Conservation (phyloP, 768 basidiomycete genomes). For the Mycena alexandri region DNA sequence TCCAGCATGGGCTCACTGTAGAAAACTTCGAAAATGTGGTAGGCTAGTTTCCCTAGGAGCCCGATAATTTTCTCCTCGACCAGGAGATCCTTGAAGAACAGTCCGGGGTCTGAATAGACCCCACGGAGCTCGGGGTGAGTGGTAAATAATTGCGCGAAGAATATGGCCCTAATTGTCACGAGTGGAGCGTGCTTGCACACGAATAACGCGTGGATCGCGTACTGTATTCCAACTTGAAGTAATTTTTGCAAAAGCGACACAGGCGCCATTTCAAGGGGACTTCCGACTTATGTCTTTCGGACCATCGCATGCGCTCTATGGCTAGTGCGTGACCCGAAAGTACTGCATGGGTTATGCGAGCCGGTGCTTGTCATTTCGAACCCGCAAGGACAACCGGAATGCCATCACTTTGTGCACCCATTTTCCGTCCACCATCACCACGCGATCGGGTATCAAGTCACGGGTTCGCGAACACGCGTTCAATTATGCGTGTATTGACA, state of each 20-base stretch:
- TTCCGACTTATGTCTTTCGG: not conserved
- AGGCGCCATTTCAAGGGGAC: constrained; percentile 1
- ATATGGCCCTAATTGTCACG: no score
- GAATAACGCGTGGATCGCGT: not conserved
- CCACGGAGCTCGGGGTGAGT: no score
- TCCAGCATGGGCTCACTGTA: constrained; percentile 15
- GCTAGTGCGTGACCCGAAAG: no score
- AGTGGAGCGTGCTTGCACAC: no score
- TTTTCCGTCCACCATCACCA: not conserved
- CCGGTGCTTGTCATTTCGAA: no score
- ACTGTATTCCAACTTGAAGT: no score
- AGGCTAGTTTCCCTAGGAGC: constrained; percentile 7
- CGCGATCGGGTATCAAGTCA: not conserved
- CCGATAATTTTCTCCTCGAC: constrained; percentile 15
- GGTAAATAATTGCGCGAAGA: no score
- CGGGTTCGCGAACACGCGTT: no score
- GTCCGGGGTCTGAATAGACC: no score
- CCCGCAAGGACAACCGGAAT: not conserved
- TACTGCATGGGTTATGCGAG: no score
- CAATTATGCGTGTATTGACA: no score
- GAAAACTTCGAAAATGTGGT: constrained; percentile 10
- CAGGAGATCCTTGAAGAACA: constrained; percentile 8
- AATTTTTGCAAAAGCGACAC: not conserved
- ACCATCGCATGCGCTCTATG: no score
- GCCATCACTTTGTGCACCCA: constrained; percentile 1